Conservation (phyloP, 176 grass and related monocot species). For the Metroxylon sagu region DNA sequence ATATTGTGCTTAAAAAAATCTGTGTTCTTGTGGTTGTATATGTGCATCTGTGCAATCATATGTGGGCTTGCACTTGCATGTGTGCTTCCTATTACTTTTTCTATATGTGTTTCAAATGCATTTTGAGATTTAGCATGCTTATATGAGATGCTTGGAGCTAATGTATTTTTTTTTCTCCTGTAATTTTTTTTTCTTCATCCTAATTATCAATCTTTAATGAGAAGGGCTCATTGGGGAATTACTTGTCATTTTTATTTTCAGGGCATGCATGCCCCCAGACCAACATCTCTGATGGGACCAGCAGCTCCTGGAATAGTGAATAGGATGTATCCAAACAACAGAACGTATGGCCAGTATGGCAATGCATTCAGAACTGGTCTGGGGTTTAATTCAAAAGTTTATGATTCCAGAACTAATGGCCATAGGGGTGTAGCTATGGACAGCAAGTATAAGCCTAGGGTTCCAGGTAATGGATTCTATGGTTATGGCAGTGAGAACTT, state of each 20-base stretch:
- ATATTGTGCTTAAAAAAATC: too few relatives aligned
- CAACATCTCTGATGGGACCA: conserved; percentile 1
- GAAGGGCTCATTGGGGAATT: too few relatives aligned
- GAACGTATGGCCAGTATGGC: not conserved
- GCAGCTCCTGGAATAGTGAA: not conserved
- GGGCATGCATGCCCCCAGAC: not conserved
- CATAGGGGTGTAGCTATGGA: not conserved
- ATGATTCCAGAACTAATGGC: not conserved
- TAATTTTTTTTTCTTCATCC: too few relatives aligned
- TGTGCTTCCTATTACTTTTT: too few relatives aligned
- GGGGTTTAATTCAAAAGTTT: not conserved
- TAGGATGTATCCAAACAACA: not conserved
- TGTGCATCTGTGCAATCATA: too few relatives aligned
- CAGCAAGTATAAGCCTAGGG: conserved; percentile 1
- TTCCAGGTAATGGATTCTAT: not conserved
- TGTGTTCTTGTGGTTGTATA: too few relatives aligned
- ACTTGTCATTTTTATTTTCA: not conserved
- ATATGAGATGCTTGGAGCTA: too few relatives aligned
- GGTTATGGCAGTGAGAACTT: not conserved
- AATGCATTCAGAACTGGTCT: not conserved
- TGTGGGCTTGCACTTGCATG: too few relatives aligned
- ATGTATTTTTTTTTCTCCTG: too few relatives aligned
- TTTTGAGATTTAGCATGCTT: too few relatives aligned
- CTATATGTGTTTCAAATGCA: too few relatives aligned
- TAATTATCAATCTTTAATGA: too few relatives aligned